phyloP scores from a whole-genome alignment of 768 basidiomycete genomes.

The Macrolepiota dolichaula region DNA sequence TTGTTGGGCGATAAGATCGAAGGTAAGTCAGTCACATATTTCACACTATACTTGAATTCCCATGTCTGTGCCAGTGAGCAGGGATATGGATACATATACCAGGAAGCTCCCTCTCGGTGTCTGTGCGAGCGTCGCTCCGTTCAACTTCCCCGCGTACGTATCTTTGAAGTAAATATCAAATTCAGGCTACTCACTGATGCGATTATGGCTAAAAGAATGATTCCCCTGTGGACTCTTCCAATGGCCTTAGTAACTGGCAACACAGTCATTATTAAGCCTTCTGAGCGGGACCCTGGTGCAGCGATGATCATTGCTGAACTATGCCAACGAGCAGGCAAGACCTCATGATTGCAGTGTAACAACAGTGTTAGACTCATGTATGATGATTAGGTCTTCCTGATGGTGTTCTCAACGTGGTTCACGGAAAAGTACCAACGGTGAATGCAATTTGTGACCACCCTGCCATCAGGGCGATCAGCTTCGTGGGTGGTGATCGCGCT shows the following conservation, averaged over 20 bases:
- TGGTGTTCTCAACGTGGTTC: slow-evolving; percentile 90
- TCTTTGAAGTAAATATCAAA: slow-evolving; percentile 1
- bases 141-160: slow-evolving; percentile 85
- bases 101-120: slow-evolving; percentile 88
- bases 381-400: slow-evolving; percentile 57
- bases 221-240: slow-evolving; percentile 94
- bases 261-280: slow-evolving; percentile 94
- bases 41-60: background rate
- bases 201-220: slow-evolving; percentile 60
- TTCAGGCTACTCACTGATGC: background rate
- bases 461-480: slow-evolving; percentile 89
- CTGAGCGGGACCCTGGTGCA: slow-evolving; percentile 94
- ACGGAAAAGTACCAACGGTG: slow-evolving; percentile 87
- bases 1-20: slow-evolving; percentile 90
- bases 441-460: slow-evolving; percentile 94
- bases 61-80: slow-evolving; percentile 57
- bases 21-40: slow-evolving; percentile 47
- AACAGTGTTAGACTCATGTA: background rate
- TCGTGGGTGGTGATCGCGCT: slow-evolving; percentile 92
- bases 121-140: slow-evolving; percentile 82
- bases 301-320: slow-evolving; percentile 98
- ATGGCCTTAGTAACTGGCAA: slow-evolving; percentile 90
- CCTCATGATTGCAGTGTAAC: background rate
- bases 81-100: slow-evolving; percentile 94
- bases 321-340: slow-evolving; percentile 74